A percentile compares a stretch with the other conserved stretches of the same genome.
phyloP scores from a whole-genome alignment of 176 grass and related monocot species.

The Echinochloa phyllopogon region DNA sequence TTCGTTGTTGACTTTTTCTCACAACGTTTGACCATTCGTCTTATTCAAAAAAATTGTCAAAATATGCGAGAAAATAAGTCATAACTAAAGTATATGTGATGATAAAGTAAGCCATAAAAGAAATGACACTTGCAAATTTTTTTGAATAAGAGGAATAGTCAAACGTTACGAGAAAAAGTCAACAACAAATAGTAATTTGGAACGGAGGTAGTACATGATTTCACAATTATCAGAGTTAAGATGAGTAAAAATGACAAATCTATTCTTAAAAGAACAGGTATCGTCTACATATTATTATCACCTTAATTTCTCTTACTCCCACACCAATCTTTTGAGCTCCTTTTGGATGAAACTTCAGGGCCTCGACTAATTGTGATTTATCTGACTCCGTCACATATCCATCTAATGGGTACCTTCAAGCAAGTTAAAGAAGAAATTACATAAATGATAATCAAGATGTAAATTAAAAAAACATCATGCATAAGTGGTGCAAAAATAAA shows the following conservation, averaged over 20 bases:
- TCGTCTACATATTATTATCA: slow-evolving; percentile 18
- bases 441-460: slow-evolving; percentile 33
- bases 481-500: slow-evolving; percentile 22
- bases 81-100: no score
- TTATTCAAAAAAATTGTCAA: no score
- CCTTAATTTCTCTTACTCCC: slow-evolving; percentile 55
- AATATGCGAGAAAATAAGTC: no score
- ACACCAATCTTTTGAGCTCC: slow-evolving; percentile 45
- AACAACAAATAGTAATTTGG: no score
- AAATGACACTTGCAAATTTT: no score
- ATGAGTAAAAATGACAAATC: background rate
- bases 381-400: slow-evolving; percentile 57
- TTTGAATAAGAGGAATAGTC: no score
- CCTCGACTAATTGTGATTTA: slow-evolving; percentile 62
- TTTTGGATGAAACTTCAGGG: slow-evolving; percentile 65
- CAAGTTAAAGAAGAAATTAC: slow-evolving; percentile 33
- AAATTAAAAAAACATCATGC: slow-evolving; percentile 13
- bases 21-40: no score
- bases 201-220: background rate
- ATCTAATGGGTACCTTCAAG: slow-evolving; percentile 69
- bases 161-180: no score
- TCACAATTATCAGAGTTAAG: slow-evolving; percentile 21
- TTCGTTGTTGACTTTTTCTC: no score
- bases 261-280: slow-evolving; percentile 22
- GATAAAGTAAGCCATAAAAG: no score